These are phyloP conservation scores for Herpotrichia juniperi DNA, from an alignment of 2,329 filamentous ascomycete species.

Conservation along the genomic window DNA sequence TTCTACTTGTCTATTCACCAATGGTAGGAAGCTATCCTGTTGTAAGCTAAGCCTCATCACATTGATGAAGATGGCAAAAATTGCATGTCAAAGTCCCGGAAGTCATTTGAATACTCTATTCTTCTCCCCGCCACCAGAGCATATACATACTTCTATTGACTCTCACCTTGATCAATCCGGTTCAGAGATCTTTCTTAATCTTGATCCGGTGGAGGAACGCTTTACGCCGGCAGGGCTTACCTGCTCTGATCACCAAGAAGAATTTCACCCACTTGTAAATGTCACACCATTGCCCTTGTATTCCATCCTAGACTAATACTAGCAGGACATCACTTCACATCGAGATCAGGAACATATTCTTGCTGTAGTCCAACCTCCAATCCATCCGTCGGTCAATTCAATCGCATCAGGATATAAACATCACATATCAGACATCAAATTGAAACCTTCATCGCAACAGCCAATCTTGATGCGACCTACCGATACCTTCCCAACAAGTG, in stretches of 20 bases:
- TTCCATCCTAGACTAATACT: not conserved
- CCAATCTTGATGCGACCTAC: no score
- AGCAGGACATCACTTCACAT: not conserved
- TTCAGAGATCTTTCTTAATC: not conserved
- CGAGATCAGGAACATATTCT: no score
- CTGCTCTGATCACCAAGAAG: not conserved
- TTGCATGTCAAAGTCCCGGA: no score
- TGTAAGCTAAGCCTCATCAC: not conserved
- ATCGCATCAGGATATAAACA: no score
- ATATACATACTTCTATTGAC: not conserved
- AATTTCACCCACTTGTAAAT: not conserved
- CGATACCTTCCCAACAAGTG: no score
- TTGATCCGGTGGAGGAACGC: not conserved
- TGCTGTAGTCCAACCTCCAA: no score
- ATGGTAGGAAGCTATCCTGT: no score
- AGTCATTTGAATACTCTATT: not conserved
- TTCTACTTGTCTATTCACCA: no score
- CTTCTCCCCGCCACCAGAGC: not conserved
- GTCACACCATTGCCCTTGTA: not conserved
- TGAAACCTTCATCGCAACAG: no score
- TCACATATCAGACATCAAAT: no score
- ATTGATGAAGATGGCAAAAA: not conserved
- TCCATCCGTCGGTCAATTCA: no score
- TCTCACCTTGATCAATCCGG: not conserved
- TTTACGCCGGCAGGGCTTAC: not conserved